phyloP scores from a whole-genome alignment of 352 stramenopile species.

The Pythium phragmitis region DNA sequence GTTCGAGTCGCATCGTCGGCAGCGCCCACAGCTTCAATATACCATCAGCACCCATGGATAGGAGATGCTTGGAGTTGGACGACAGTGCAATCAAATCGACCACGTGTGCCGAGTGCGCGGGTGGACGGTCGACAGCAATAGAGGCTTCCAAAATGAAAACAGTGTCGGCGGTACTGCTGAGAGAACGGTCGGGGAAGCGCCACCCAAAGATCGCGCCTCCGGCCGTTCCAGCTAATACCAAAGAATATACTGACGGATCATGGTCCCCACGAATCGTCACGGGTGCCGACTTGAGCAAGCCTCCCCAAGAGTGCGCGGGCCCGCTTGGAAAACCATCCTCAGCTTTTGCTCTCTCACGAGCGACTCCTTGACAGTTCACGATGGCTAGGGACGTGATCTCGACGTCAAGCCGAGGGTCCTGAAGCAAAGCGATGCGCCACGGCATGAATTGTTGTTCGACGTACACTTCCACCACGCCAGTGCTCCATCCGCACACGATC shows the following conservation, averaged over 20 bases:
- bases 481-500: constrained; percentile 52
- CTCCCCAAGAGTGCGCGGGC: constrained; percentile 9
- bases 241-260: neutral
- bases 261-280: neutral
- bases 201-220: constrained; percentile 22
- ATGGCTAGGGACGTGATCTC: constrained; percentile 39
- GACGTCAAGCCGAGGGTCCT: constrained; percentile 42
- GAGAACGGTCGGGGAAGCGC: neutral
- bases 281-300: constrained; percentile 7
- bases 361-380: neutral
- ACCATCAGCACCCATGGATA: constrained; percentile 51
- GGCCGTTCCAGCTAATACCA: constrained; percentile 18
- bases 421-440: constrained; percentile 36
- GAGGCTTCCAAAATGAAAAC: constrained; percentile 21
- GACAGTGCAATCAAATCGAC: constrained; percentile 21
- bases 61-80: constrained; percentile 7
- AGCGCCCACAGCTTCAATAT: constrained; percentile 65
- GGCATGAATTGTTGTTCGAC: constrained; percentile 7
- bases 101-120: constrained; percentile 53
- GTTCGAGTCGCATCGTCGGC: constrained; percentile 34
- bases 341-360: neutral
- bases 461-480: constrained; percentile 48
- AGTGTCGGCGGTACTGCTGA: neutral
- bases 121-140: neutral
- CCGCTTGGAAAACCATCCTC: neutral